Conservation (phyloP, 2,329 filamentous ascomycete genomes). For the Aspergillus intermedius region DNA sequence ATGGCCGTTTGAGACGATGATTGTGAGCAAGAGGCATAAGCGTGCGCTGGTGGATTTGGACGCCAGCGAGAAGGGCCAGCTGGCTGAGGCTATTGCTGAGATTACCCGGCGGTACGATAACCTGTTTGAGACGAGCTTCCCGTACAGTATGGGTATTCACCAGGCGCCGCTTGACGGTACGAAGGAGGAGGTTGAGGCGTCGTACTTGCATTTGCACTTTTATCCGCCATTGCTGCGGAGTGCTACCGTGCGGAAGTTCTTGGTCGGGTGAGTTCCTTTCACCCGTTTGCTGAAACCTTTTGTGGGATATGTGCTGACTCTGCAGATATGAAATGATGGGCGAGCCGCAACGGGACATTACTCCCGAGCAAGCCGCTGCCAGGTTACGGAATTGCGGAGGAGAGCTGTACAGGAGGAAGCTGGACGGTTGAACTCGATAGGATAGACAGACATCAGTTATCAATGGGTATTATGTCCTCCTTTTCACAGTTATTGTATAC, state of each 20-base stretch:
- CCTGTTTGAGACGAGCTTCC: slow-evolving; percentile 91
- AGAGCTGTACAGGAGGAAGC: slow-evolving; percentile 70
- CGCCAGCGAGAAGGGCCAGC: slow-evolving; percentile 60
- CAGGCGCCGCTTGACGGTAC: slow-evolving; percentile 83
- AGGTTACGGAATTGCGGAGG: slow-evolving; percentile 70
- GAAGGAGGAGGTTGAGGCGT: slow-evolving; percentile 74
- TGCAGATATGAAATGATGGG: slow-evolving; percentile 79
- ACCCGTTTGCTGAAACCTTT: background rate
- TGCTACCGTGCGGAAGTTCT: slow-evolving; percentile 89
- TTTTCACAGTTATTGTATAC: background rate
- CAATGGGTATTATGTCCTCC: background rate
- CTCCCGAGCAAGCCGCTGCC: slow-evolving; percentile 85
- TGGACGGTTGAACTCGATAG: slow-evolving; percentile 23
- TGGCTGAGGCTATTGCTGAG: slow-evolving; percentile 81
- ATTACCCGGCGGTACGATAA: slow-evolving; percentile 92
- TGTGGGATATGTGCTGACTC: slow-evolving; percentile 7
- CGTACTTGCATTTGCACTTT: slow-evolving; percentile 95
- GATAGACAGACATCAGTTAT: background rate
- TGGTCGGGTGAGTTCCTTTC: slow-evolving; percentile 60
- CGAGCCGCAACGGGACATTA: slow-evolving; percentile 97
- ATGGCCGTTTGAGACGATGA: slow-evolving; percentile 94
- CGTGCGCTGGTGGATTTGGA: slow-evolving; percentile 77
- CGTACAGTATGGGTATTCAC: slow-evolving; percentile 94
- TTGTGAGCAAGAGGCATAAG: slow-evolving; percentile 77
- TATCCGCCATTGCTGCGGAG: slow-evolving; percentile 89